Conservation (phyloP, 2,329 filamentous ascomycete species). For the Metarhizium robertsii region DNA sequence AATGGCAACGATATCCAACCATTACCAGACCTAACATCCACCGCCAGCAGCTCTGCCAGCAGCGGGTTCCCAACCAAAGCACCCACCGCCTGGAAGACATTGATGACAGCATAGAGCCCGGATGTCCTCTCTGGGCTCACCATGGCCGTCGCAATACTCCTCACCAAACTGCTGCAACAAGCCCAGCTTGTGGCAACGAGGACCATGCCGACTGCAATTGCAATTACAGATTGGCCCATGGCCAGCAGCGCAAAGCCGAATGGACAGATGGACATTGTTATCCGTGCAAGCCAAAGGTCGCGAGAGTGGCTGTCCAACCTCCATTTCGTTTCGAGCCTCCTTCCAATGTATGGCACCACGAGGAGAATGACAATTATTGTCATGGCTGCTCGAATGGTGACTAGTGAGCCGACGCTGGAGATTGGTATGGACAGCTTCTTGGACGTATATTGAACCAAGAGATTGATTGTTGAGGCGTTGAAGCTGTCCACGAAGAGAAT, state of each 20-base stretch:
- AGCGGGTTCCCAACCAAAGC: background rate
- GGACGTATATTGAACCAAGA: conserved; percentile 1
- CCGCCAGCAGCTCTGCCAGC: background rate
- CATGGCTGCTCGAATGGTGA: background rate
- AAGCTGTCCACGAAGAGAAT: background rate
- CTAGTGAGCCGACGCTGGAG: background rate
- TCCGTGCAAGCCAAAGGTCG: conserved; percentile 2
- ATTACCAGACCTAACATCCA: background rate
- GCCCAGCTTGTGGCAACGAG: background rate
- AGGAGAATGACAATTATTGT: background rate
- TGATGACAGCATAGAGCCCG: background rate
- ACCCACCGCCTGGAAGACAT: background rate
- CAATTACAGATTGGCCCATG: background rate
- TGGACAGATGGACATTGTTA: background rate
- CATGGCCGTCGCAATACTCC: background rate
- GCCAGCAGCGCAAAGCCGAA: background rate
- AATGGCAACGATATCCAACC: background rate
- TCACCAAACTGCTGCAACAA: background rate
- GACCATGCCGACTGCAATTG: background rate
- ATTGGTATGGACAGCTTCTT: background rate
- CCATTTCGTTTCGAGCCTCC: background rate
- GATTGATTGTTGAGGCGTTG: background rate
- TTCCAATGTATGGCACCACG: background rate
- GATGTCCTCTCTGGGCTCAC: background rate
- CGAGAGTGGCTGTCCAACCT: background rate